A percentile compares a stretch with the other conserved stretches of the same genome.
Conservation (phyloP, 164 flowering plant species). For the Buxus sempervirens region DNA sequence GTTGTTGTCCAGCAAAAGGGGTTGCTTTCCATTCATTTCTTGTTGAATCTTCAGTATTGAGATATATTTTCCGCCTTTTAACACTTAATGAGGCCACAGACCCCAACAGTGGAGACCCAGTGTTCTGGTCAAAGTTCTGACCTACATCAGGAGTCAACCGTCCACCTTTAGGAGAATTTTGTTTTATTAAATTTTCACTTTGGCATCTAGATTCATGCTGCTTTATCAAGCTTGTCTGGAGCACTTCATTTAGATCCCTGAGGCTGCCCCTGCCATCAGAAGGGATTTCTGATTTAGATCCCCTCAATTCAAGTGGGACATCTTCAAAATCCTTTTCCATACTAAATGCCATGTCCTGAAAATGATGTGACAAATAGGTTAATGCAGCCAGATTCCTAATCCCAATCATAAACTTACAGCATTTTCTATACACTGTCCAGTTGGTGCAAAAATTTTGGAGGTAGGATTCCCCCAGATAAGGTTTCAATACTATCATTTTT, state of each 20-base stretch:
- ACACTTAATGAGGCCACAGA: slow-evolving; percentile 32
- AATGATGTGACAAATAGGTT: slow-evolving; percentile 8
- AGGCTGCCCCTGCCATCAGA: slow-evolving; percentile 1
- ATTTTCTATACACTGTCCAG: not conserved
- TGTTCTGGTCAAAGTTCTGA: slow-evolving; percentile 3
- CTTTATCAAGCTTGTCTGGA: not conserved
- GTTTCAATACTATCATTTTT: too few species aligned
- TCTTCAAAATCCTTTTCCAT: slow-evolving; percentile 10
- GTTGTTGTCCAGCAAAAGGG: slow-evolving; percentile 30
- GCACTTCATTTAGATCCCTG: slow-evolving; percentile 5
- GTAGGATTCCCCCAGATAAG: too few species aligned
- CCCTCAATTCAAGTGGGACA: slow-evolving; percentile 14
- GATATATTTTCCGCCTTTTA: slow-evolving; percentile 22
- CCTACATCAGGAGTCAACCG: slow-evolving; percentile 8
- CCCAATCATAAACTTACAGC: not conserved
- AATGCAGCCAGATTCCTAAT: not conserved
- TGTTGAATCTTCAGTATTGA: slow-evolving; percentile 25
- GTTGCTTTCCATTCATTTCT: slow-evolving; percentile 11
- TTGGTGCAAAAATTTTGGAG: not conserved
- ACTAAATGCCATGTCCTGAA: slow-evolving; percentile 25
- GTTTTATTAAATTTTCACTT: slow-evolving; percentile 3
- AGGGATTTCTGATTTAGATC: not conserved
- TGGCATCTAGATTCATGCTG: not conserved
- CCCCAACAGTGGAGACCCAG: slow-evolving; percentile 24
- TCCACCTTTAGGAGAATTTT: slow-evolving; percentile 11